These are phyloP conservation scores for Rhodotorula sp. DNA, from an alignment of 1,284 basidiomycete genomes.

Conservation along the genomic window DNA sequence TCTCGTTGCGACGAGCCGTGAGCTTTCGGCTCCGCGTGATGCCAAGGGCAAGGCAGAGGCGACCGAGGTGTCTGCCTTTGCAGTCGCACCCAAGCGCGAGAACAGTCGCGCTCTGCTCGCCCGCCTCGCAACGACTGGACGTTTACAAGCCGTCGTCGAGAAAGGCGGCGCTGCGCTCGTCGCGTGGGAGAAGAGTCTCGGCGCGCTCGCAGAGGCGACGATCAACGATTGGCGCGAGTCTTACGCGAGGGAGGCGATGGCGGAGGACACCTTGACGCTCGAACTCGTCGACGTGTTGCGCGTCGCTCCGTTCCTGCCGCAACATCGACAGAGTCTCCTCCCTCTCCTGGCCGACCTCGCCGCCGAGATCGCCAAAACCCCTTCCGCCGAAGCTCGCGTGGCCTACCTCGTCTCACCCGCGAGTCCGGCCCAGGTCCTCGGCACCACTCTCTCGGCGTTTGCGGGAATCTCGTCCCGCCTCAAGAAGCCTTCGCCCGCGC, in stretches of 20 bases:
- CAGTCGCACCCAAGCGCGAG: conserved; percentile 11
- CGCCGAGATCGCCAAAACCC: conserved; percentile 17
- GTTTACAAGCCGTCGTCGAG: conserved; percentile 14
- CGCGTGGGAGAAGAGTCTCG: conserved; percentile 32
- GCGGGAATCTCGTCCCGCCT: conserved; percentile 5
- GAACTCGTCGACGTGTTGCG: conserved; percentile 39
- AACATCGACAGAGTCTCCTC: conserved; percentile 13
- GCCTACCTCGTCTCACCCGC: conserved; percentile 31
- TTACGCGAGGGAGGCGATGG: conserved; percentile 13
- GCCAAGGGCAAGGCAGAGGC: conserved; percentile 4
- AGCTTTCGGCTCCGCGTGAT: not conserved
- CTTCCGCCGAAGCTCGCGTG: conserved; percentile 22
- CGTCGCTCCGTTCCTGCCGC: conserved; percentile 28
- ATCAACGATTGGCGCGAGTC: conserved; percentile 24
- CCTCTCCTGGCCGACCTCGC: conserved; percentile 27
- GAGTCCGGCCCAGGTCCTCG: conserved; percentile 34
- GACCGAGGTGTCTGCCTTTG: conserved; percentile 11
- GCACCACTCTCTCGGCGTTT: conserved; percentile 25
- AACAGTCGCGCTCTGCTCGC: conserved; percentile 33
- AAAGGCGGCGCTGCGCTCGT: conserved; percentile 12
- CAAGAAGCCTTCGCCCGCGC: not conserved
- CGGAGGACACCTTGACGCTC: conserved; percentile 29
- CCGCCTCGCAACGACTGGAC: conserved; percentile 25
- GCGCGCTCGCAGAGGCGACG: conserved; percentile 3
- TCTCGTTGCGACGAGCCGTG: conserved; percentile 20